Conservation (phyloP, 2,329 filamentous ascomycete genomes). For the Camillea tinctor region DNA sequence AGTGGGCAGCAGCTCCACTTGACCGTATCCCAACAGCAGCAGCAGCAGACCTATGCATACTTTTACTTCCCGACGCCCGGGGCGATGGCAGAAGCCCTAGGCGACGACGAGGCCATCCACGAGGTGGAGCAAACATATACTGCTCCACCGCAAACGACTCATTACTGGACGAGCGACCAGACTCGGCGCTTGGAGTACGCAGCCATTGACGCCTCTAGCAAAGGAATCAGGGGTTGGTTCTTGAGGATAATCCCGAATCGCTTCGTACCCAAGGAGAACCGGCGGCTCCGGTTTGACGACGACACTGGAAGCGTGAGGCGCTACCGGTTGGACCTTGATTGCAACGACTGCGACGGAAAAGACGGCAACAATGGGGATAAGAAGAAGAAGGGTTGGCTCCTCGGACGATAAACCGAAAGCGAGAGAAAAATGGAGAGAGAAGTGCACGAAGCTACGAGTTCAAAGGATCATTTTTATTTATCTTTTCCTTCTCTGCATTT, state of each 20-base stretch:
- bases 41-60: slow-evolving; percentile 38
- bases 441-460: slow-evolving; percentile 8
- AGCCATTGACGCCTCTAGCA: slow-evolving; percentile 62
- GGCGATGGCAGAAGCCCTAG: slow-evolving; percentile 17
- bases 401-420: slow-evolving; percentile 17
- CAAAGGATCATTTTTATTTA: slow-evolving; percentile 8
- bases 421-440: slow-evolving; percentile 4
- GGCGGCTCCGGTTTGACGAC: slow-evolving; percentile 57
- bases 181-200: slow-evolving; percentile 64
- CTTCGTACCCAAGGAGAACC: slow-evolving; percentile 50
- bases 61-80: slow-evolving; percentile 52
- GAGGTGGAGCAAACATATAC: slow-evolving; percentile 27
- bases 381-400: slow-evolving; percentile 32
- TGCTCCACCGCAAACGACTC: slow-evolving; percentile 57
- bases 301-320: slow-evolving; percentile 62
- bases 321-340: slow-evolving; percentile 59
- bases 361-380: slow-evolving; percentile 6
- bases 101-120: slow-evolving; percentile 7
- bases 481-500: slow-evolving; percentile 14
- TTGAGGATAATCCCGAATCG: slow-evolving; percentile 60
- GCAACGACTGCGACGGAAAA: slow-evolving; percentile 36
- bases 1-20: slow-evolving; percentile 27
- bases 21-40: slow-evolving; percentile 28
- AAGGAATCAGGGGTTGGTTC: slow-evolving; percentile 60
- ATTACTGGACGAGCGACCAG: slow-evolving; percentile 66